These are phyloP conservation scores for Fusarium coicis DNA, from an alignment of 2,329 filamentous ascomycete genomes.

Conservation along the genomic window DNA sequence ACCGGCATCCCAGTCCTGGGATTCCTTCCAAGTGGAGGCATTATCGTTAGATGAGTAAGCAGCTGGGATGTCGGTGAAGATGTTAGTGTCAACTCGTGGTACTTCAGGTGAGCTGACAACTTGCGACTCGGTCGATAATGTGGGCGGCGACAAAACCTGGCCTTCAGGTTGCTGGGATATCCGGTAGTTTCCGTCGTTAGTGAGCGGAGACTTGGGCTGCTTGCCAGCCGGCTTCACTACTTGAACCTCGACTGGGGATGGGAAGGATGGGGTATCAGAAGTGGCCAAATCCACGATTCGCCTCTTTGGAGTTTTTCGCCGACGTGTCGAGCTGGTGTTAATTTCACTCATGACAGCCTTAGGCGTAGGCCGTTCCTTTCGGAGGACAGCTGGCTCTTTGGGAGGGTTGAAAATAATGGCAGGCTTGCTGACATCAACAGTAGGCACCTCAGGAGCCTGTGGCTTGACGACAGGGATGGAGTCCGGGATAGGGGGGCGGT, in stretches of 20 bases:
- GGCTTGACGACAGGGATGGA: constrained; percentile 83
- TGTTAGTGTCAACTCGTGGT: constrained; percentile 41
- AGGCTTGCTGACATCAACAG: constrained; percentile 75
- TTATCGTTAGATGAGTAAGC: constrained; percentile 27
- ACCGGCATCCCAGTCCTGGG: constrained; percentile 71
- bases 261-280: constrained; percentile 52
- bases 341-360: constrained; percentile 67
- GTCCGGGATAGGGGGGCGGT: constrained; percentile 80
- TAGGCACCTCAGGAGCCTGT: constrained; percentile 68
- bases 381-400: constrained; percentile 62
- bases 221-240: constrained; percentile 29
- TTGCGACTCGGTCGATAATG: constrained; percentile 47
- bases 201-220: constrained; percentile 34
- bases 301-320: constrained; percentile 68
- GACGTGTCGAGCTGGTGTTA: constrained; percentile 68
- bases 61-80: constrained; percentile 34
- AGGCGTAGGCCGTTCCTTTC: constrained; percentile 68
- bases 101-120: constrained; percentile 39
- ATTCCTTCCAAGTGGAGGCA: constrained; percentile 52
- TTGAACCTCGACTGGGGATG: constrained; percentile 46
- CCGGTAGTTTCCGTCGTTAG: constrained; percentile 54
- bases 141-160: constrained; percentile 47
- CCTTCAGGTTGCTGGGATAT: constrained; percentile 57
- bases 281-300: constrained; percentile 74
- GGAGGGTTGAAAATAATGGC: constrained; percentile 65